Percentiles rank a stretch among this genome's conserved stretches.
These are phyloP conservation scores for Nepenthes mirabilis DNA, from an alignment of 148 eudicot genomes.

Conservation along the genomic window DNA sequence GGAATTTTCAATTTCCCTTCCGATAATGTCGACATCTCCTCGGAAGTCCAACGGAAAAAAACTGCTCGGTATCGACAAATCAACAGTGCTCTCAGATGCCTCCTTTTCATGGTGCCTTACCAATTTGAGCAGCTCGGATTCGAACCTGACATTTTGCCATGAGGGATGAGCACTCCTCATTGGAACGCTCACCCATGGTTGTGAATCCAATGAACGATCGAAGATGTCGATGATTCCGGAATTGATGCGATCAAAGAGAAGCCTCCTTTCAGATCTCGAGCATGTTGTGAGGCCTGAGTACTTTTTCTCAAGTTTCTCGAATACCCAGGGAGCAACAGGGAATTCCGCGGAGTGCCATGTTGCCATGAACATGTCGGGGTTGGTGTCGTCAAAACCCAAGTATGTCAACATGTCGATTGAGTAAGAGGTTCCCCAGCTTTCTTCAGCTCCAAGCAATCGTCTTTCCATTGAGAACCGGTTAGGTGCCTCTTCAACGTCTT, in stretches of 20 bases:
- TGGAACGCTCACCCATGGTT: slow-evolving; percentile 25
- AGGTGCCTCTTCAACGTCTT: slow-evolving; percentile 15
- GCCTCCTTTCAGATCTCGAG: slow-evolving; percentile 40
- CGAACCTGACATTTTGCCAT: slow-evolving; percentile 19
- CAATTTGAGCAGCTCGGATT: slow-evolving; percentile 29
- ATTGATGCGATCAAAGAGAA: slow-evolving; percentile 61
- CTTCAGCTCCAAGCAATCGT: slow-evolving; percentile 5
- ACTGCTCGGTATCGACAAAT: too few species aligned
- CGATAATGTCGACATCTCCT: slow-evolving; percentile 30
- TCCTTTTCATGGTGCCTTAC: slow-evolving; percentile 25
- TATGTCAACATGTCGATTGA: slow-evolving; percentile 31
- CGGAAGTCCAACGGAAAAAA: slow-evolving; percentile 26
- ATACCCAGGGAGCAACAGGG: slow-evolving; percentile 38
- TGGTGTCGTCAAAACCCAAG: slow-evolving; percentile 29
- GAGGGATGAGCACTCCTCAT: slow-evolving; percentile 2
- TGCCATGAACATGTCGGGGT: slow-evolving; percentile 22
- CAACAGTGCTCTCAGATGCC: slow-evolving; percentile 2
- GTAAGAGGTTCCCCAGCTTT: slow-evolving; percentile 58
- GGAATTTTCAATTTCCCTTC: slow-evolving; percentile 41
- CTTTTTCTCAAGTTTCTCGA: slow-evolving; percentile 68
- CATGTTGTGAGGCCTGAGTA: slow-evolving; percentile 22
- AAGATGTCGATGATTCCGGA: slow-evolving; percentile 32
- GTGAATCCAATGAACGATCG: slow-evolving; percentile 16
- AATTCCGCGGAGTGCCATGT: slow-evolving; percentile 37
- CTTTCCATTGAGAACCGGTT: background rate